Conservation (phyloP, 148 eudicot genomes). For the Pouteria glomerata region DNA sequence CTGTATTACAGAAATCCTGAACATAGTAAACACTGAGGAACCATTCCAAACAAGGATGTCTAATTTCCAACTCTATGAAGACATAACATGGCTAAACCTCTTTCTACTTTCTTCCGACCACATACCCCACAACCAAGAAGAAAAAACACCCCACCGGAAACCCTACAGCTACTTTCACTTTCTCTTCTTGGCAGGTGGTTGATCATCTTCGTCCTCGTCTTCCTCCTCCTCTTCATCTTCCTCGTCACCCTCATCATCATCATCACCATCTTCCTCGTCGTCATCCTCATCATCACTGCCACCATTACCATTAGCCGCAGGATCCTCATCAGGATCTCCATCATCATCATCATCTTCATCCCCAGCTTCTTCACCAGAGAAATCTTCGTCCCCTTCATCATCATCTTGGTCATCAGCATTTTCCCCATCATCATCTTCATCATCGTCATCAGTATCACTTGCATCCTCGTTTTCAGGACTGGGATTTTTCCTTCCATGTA, state of each 20-base stretch:
- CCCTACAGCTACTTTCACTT: slow-evolving; percentile 17
- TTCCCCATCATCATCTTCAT: slow-evolving; percentile 26
- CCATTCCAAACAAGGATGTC: too few relatives aligned
- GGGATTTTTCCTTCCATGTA: slow-evolving; percentile 15
- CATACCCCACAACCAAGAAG: slow-evolving; percentile 4
- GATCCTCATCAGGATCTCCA: slow-evolving; percentile 25
- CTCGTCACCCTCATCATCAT: slow-evolving; percentile 28
- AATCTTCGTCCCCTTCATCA: slow-evolving; percentile 29
- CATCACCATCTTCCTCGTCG: slow-evolving; percentile 21
- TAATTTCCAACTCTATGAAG: too few relatives aligned
- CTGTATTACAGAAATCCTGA: too few relatives aligned
- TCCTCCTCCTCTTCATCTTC: slow-evolving; percentile 38
- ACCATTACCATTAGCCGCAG: slow-evolving; percentile 24
- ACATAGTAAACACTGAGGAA: too few relatives aligned
- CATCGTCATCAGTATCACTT: slow-evolving; percentile 30
- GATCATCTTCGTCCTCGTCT: slow-evolving; percentile 31
- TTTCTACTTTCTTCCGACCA: not conserved
- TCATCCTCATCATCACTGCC: slow-evolving; percentile 31
- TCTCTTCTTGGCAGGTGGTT: slow-evolving; percentile 46
- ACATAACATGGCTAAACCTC: too few relatives aligned
- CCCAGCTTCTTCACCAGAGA: slow-evolving; percentile 26
- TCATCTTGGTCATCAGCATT: slow-evolving; percentile 15
- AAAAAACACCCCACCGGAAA: too few relatives aligned
- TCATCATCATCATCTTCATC: slow-evolving; percentile 25
- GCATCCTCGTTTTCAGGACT: slow-evolving; percentile 21